Evolutionary conservation across 2,329 filamentous ascomycete genomes (phyloP), one percentile per base, ranked within the genome.

Genomic region (Tolypocladium ophioglossoides): DNA sequence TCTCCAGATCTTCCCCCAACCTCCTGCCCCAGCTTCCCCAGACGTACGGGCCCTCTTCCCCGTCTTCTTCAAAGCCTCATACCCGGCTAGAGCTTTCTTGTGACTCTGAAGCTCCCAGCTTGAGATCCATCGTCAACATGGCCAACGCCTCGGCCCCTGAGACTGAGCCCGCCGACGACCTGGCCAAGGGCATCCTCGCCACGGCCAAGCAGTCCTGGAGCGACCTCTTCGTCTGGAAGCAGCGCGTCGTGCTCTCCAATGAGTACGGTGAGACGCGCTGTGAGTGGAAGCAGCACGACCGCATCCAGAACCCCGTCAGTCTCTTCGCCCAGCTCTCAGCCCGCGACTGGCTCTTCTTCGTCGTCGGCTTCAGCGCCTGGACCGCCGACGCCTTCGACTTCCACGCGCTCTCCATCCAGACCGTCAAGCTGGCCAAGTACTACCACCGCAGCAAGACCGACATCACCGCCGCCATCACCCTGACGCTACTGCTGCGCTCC

Each of bases 371-470:
- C 64, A 69, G 78, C 37, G 84, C 87, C 18, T 92, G 89, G 89
- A 87, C 82, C 1, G 87, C 87, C 54, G 89, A 92, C 67, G 87
- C 88, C 4, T 92, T 91, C 66, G 88, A 91, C 69, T 92, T 91
- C 66, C 87, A 91, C 69, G 86, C 88, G 30, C 76, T 92, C 10
- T 87, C 84, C 5, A 88, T 92, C 59, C 87, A 91, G 67, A 88
- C 87, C 4, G 78, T 79, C 60, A 89, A 90, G 70, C 74, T 91
- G 27, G 78, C 76, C 50, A 61, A 72, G 41, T 75, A 77, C 64
- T 80, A 78, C 53, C 63, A 62, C 56, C 71, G 69, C 20, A 74
- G 73, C 51, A 81, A 80, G 57, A 88, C 87, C 0, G 76, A 85
- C 53, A 85, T 92, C 61, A 83, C 84, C 2, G 87, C 85, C 9